phyloP scores from a whole-genome alignment of 805 yeast species.

The Ogataea philodendri region DNA sequence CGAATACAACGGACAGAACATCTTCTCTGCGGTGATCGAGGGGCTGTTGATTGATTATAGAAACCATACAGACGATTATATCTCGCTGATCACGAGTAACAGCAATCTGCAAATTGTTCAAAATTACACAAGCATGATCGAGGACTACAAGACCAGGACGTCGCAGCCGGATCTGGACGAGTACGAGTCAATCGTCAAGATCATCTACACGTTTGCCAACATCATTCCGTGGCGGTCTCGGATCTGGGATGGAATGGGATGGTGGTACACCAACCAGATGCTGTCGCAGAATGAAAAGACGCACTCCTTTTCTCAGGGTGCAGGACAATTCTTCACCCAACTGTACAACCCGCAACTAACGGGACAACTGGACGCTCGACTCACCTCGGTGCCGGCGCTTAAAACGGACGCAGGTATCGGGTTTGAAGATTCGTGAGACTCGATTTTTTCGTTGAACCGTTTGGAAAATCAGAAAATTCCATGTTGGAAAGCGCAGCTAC shows the following conservation, averaged over 20 bases:
- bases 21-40: conserved; percentile 13
- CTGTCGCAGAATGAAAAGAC: conserved; percentile 3
- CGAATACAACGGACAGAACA: conserved; percentile 5
- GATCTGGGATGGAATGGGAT: conserved; percentile 20
- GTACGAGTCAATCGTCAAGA: conserved; percentile 8
- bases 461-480: too few relatives aligned
- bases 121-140: conserved; percentile 13
- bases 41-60: conserved; percentile 15
- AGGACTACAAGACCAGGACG: conserved; percentile 7
- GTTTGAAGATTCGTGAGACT: conserved; percentile 4
- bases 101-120: conserved; percentile 8
- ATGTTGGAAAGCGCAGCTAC: too few relatives aligned
- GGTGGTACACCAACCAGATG: conserved; percentile 16
- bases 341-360: conserved; percentile 14
- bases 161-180: conserved; percentile 7
- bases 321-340: conserved; percentile 16
- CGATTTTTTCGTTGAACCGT: too few relatives aligned
- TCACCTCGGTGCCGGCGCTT: conserved; percentile 8
- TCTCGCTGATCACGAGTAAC: conserved; percentile 6
- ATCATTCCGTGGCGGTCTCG: conserved; percentile 16
- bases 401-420: conserved; percentile 9
- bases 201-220: conserved; percentile 14
- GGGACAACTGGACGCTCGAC: conserved; percentile 4
- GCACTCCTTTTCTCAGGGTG: conserved; percentile 6
- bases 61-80: conserved; percentile 7